Conservation (phyloP, 495 filamentous ascomycete genomes). For the Neurospora pannonica region DNA sequence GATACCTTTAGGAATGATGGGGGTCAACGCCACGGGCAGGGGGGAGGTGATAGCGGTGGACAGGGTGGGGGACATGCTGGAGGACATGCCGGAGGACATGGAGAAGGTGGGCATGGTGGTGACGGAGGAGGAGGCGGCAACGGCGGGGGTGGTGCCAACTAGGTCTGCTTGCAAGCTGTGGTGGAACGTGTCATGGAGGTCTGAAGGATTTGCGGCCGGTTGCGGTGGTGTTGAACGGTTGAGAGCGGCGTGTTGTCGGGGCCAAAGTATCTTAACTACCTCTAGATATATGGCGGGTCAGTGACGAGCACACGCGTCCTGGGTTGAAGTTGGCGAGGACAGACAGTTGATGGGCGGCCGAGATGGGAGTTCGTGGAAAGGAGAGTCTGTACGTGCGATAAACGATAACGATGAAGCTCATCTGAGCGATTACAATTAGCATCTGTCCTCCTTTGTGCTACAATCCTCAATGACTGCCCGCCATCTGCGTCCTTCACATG, state of each 20-base stretch:
- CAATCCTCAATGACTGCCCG: no score
- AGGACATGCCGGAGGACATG: not conserved
- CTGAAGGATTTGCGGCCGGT: not conserved
- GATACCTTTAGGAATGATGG: not conserved
- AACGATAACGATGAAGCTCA: not conserved
- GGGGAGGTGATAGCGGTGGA: not conserved
- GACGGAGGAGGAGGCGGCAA: not conserved
- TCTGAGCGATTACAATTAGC: not conserved
- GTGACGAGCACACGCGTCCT: not conserved
- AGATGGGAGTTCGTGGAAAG: not conserved
- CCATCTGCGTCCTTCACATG: no score
- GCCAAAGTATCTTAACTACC: not conserved
- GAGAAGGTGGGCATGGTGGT: not conserved
- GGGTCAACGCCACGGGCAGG: not conserved
- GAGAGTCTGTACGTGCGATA: not conserved
- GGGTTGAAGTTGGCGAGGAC: not conserved
- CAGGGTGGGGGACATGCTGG: not conserved
- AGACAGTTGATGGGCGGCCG: not conserved
- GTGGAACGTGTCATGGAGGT: not conserved
- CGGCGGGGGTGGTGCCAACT: not conserved
- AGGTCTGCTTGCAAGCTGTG: not conserved
- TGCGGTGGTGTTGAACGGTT: not conserved
- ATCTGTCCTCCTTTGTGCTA: no score
- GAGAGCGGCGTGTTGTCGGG: not conserved
- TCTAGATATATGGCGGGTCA: no score